phyloP scores from a whole-genome alignment of 129 eudicot genomes.

The Tagetes patula region DNA sequence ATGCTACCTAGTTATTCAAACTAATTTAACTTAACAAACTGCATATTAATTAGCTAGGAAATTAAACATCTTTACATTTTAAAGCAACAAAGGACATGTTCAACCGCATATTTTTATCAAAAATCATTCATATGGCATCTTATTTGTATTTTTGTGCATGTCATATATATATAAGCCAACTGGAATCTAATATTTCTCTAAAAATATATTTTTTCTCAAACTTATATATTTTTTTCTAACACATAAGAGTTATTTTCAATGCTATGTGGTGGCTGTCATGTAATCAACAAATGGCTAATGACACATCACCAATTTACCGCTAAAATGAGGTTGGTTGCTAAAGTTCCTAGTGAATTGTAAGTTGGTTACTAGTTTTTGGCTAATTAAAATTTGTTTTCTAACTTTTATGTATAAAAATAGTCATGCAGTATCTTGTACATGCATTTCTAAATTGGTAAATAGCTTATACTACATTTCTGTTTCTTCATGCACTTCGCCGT shows the following conservation, averaged over 20 bases:
- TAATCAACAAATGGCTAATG: neutral
- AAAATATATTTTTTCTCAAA: neutral
- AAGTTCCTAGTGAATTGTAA: neutral
- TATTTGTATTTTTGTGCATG: too few relatives aligned
- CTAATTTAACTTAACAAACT: neutral
- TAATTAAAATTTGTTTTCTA: neutral
- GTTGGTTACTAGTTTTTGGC: slow-evolving; percentile 2
- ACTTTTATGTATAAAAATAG: too few relatives aligned
- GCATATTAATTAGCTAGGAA: neutral
- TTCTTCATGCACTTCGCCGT: neutral
- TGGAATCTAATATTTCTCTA: neutral
- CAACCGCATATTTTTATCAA: neutral
- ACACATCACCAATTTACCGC: neutral
- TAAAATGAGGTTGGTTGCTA: neutral
- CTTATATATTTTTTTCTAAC: neutral
- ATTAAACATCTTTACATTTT: neutral
- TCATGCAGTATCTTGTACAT: too few relatives aligned
- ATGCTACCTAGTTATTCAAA: neutral
- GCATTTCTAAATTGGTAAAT: neutral
- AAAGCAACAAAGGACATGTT: neutral
- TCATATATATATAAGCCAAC: neutral
- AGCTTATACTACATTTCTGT: neutral
- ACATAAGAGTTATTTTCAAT: neutral
- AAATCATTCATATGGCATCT: neutral
- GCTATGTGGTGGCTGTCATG: neutral